phyloP scores from a whole-genome alignment of 2,329 filamentous ascomycete species.

The Colletotrichum salicis region DNA sequence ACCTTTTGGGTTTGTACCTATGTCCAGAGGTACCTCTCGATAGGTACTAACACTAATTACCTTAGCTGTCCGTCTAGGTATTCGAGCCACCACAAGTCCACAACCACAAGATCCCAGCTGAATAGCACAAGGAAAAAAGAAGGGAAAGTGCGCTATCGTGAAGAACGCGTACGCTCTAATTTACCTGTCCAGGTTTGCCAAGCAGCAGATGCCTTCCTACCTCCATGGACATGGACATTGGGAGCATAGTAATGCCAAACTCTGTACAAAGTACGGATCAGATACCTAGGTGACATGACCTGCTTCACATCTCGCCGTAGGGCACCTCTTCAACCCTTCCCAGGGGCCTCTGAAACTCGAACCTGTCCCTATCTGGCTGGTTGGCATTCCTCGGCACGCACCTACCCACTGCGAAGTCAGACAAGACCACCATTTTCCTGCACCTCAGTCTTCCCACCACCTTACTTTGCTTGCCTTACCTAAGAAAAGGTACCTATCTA shows the following conservation, averaged over 20 bases:
- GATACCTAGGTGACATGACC: constrained; percentile 1
- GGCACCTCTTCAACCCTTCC: constrained; percentile 15
- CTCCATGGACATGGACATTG: not conserved
- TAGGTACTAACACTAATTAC: not conserved
- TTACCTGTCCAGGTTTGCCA: not conserved
- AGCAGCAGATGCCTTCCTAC: not conserved
- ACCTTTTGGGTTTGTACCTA: not conserved
- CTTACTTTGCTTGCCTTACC: not conserved
- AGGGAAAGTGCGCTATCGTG: not conserved
- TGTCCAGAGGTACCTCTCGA: not conserved
- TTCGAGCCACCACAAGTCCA: not conserved
- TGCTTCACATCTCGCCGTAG: constrained; percentile 8
- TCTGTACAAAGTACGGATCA: not conserved
- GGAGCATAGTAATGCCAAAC: not conserved
- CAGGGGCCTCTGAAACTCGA: constrained; percentile 35
- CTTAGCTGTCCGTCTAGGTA: not conserved
- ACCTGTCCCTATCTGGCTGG: constrained; percentile 34
- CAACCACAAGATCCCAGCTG: not conserved
- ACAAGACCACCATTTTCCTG: constrained; percentile 11
- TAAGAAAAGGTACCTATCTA: not conserved
- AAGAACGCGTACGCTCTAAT: not conserved
- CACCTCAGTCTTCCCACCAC: not conserved
- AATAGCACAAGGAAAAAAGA: not conserved
- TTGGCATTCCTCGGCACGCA: constrained; percentile 21
- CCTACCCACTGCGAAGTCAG: constrained; percentile 13